These are phyloP conservation scores for Aureobasidium lini DNA, from an alignment of 2,329 filamentous ascomycete species.

Conservation along the genomic window DNA sequence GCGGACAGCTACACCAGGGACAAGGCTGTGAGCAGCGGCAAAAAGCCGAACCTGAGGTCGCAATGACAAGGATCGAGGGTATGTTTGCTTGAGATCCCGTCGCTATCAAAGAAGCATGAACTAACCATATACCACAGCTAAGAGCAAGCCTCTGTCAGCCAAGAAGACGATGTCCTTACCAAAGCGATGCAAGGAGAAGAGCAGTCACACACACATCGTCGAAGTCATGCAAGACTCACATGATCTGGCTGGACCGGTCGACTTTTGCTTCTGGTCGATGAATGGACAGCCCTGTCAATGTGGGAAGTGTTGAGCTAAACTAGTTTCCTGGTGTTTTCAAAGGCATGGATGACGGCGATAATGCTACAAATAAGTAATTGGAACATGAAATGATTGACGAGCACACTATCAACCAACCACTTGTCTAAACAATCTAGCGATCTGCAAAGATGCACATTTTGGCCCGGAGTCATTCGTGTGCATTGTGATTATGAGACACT, in stretches of 20 bases:
- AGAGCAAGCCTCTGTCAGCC: background rate
- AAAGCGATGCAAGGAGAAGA: background rate
- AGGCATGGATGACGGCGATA: background rate
- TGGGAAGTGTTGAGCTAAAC: background rate
- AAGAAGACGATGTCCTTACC: background rate
- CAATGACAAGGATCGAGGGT: background rate
- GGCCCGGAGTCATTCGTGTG: too few relatives aligned
- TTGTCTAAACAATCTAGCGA: too few relatives aligned
- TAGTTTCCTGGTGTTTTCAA: background rate
- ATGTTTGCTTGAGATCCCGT: background rate
- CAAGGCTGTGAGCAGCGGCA: background rate
- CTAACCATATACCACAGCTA: background rate
- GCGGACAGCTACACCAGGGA: background rate
- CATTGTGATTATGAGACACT: too few relatives aligned
- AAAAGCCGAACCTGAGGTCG: background rate
- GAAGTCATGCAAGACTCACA: conserved; percentile 1
- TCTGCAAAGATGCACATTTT: too few relatives aligned
- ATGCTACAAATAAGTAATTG: background rate
- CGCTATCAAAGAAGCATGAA: background rate
- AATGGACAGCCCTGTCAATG: conserved; percentile 1
- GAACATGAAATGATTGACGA: too few relatives aligned
- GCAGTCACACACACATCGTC: background rate
- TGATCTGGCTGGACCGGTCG: background rate
- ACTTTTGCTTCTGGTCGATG: conserved; percentile 10
- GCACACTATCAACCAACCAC: too few relatives aligned